Evolutionary conservation across 495 filamentous ascomycete species (phyloP), one percentile per base, ranked within the genome.

Genomic region (Evansstolkia leycettana): DNA sequence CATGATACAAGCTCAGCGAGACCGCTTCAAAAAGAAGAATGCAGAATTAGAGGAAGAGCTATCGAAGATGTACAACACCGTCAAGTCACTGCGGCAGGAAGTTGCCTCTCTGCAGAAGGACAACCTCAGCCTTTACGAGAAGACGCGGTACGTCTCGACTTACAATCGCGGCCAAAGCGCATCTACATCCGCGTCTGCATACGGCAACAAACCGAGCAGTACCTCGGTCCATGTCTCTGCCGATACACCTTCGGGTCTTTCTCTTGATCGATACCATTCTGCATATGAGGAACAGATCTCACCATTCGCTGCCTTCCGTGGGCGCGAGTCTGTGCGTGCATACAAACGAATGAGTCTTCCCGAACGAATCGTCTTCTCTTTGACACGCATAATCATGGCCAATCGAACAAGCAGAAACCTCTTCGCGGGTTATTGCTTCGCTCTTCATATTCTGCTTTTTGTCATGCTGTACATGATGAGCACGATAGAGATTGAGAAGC

Each of bases 21-120:
- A 99, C 57, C 83, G 90, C 28, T 99, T 99, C 73, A 96, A 94
- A 68, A 84, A 93, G 67, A 80, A 86, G 45, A 96, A 93, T 40
- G 58, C 78, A 1, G 84, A 96, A 51, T 74, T 99, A 28, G 92
- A 96, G 55, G 75, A 84, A 31, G 88, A 96, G 47, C 68, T 96
- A 13, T 84, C 84, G 5, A 86, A 90, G 39, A 64, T 70, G 34
- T 84, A 96, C 50, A 72, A 67, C 26, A 80, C 75, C 0, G 79
- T 96, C 17, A 87, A 89, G 15, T 80, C 86, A 7, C 68, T 96
- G 18, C 78, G 92, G 11, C 84, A 89, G 40, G 90, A 99, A 50
- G 75, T 99, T 43, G 79, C 87, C 27, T 80, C 85, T 8, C 67
- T 99, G 9, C 90, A 96, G 51, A 90, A 86, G 55, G 90, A 99